Evolutionary conservation across 208 protist genomes (phyloP), one percentile per base, ranked within the genome.

Genomic region (Leishmania martiniquensis): DNA sequence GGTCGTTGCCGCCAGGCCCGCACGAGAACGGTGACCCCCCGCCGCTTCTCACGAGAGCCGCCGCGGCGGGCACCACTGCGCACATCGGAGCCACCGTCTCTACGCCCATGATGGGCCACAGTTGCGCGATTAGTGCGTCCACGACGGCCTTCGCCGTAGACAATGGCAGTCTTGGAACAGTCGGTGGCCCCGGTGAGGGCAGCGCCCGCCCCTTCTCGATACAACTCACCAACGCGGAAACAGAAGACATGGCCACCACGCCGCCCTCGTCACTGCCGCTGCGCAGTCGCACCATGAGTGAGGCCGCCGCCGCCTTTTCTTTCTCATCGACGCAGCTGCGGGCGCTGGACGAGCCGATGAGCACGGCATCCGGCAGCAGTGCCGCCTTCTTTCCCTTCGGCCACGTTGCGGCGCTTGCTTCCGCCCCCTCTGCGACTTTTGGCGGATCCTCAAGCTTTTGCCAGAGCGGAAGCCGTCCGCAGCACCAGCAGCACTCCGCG

Each of bases 231-330:
- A 49, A 75, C 54, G 44, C 47, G 37, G 72, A 82, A 34, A n/a
- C 63, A 12, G 13, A 25, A 25, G 52, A 74, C 37, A 42, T 59
- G 15, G 20, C 63, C 12, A 42, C 47, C 45, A 63, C 67, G 0
- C 57, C 67, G 59, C 67, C 68, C 12, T 78, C 73, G 29, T 83
- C 73, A 22, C 73, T 83, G 47, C 72, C 78, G 3, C 32, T 78
- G 72, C 73, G 78, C 34, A 75, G 78, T 45, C 78, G 73, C 15
- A 70, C 66, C 5, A 54, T 60, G 45, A 78, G 78, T 63, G 65
- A 75, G 25, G 49, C 73, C 57, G 67, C 44, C 34, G 68, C 20
- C 37, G 55, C 70, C 67, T 51, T 65, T 49, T 57, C 59, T 25
- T 22, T 22, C 13, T 74, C 73, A 29, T 75, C 66, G 12, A 44